Conservation (phyloP, 208 protist genomes). For the Eutreptiella sp. region DNA sequence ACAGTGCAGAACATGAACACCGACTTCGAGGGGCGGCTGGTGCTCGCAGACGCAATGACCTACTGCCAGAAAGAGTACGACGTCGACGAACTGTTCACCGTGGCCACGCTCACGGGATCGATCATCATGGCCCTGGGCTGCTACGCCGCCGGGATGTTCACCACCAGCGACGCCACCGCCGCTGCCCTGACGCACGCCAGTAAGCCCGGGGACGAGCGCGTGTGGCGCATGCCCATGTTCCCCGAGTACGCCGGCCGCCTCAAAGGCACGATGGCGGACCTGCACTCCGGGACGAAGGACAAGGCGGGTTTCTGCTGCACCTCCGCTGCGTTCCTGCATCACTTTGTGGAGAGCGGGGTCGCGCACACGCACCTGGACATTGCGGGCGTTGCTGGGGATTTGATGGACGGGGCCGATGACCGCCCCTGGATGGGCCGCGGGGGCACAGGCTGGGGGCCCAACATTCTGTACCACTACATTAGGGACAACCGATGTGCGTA, state of each 20-base stretch:
- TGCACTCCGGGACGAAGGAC: conserved; percentile 50
- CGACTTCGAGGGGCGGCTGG: not conserved
- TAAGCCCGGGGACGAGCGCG: conserved; percentile 51
- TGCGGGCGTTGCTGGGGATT: conserved; percentile 56
- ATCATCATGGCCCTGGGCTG: conserved; percentile 62
- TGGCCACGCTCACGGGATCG: not conserved
- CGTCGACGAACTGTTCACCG: conserved; percentile 29
- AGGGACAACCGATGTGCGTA: too few relatives aligned
- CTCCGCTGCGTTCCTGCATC: conserved; percentile 63
- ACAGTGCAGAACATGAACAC: not conserved
- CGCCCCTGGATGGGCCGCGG: too few relatives aligned
- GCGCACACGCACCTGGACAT: conserved; percentile 72
- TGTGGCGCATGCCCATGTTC: conserved; percentile 76
- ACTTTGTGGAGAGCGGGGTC: conserved; percentile 54
- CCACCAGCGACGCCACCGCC: conserved; percentile 39
- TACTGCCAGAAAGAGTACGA: conserved; percentile 48
- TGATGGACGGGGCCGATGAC: too few relatives aligned
- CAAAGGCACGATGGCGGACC: conserved; percentile 58
- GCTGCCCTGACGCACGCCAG: conserved; percentile 49
- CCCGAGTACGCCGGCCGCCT: conserved; percentile 61
- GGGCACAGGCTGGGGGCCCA: too few relatives aligned
- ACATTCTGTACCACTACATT: too few relatives aligned
- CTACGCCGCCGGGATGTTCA: conserved; percentile 64
- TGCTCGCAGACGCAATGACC: not conserved
- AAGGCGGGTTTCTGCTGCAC: conserved; percentile 63